Conservation (phyloP, 768 basidiomycete genomes). For the Amanita fuliginea region DNA sequence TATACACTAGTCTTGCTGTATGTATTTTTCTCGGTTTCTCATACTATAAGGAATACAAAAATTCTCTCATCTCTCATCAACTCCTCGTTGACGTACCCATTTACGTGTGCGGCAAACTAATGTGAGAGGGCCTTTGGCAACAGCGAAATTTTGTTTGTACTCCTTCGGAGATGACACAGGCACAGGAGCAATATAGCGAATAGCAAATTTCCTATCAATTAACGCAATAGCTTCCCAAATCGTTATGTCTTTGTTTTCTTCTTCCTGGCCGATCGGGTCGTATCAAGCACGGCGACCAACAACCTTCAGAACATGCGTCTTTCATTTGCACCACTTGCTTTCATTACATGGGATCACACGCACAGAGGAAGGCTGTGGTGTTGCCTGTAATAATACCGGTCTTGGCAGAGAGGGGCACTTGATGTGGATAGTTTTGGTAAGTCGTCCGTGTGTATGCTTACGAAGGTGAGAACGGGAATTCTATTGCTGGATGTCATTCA, state of each 20-base stretch:
- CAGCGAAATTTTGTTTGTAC: neutral
- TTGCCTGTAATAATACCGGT: neutral
- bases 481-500: too few relatives aligned
- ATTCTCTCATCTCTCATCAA: neutral
- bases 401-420: too few relatives aligned
- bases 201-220: neutral
- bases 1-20: constrained; percentile 7
- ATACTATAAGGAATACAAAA: constrained; percentile 1
- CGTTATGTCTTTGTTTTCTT: neutral
- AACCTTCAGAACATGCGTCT: neutral
- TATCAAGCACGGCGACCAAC: neutral
- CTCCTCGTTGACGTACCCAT: neutral
- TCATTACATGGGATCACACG: neutral
- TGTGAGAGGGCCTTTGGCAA: neutral
- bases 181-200: neutral
- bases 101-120: neutral
- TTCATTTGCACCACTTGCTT: neutral
- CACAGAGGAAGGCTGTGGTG: neutral
- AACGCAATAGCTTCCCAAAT: neutral
- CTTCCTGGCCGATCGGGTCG: neutral
- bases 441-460: too few relatives aligned
- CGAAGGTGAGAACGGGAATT: too few relatives aligned
- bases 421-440: too few relatives aligned
- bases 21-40: constrained; percentile 5
- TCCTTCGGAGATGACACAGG: neutral